Base-by-base conservation (phyloP, 371 early-diverging fungal species). In the Rhizomucor miehei region DNA sequence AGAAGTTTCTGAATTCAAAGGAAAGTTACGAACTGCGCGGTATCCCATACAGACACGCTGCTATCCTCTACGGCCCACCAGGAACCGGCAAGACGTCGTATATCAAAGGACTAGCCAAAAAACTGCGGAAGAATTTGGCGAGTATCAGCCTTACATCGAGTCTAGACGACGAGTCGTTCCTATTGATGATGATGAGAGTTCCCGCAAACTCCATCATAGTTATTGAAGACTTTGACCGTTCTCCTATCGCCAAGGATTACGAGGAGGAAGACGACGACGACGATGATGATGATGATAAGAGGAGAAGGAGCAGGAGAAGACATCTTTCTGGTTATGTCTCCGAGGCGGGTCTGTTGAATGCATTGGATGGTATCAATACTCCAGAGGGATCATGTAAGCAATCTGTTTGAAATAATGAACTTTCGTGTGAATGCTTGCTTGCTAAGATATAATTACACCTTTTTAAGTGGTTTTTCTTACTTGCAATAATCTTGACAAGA, bases 321-420 rank as follows among this genome's bases (percentile, higher is more conserved):
- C 3, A 29, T 13, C 11, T 14, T 10, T 8, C 16, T 35, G 35
- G 10, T 5, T 19, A 82, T 96, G 6, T 94, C 94, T 0, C 91
- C 94, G 71, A 77, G 95, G 93, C 86, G 43, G 96, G 97, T 3
- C 80, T 98, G 11, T 79, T 98, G 29, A 96, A 97, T 67, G 97
- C 95, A 0, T 73, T 98, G 34, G 98, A 98, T 66, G 98, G 98
- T 16, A 93, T 56, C 92, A 95, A 63, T 94, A 93, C 40, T 74
- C 92, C 20, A 75, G 60, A 51, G 43, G 51, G 54, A 39, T 78
- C 93, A 16, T 79, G 57, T 57, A 37, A 37, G 50, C 17, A 43
- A 40, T 29, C 12, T 12, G 12, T 21, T 44, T 23, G 14, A 25
- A 52, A 3, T 12, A 5, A 16, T 6, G 4, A 12, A 16, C 34